phyloP scores from a whole-genome alignment of 2,329 filamentous ascomycete genomes.

The Pseudogymnoascus sp. region DNA sequence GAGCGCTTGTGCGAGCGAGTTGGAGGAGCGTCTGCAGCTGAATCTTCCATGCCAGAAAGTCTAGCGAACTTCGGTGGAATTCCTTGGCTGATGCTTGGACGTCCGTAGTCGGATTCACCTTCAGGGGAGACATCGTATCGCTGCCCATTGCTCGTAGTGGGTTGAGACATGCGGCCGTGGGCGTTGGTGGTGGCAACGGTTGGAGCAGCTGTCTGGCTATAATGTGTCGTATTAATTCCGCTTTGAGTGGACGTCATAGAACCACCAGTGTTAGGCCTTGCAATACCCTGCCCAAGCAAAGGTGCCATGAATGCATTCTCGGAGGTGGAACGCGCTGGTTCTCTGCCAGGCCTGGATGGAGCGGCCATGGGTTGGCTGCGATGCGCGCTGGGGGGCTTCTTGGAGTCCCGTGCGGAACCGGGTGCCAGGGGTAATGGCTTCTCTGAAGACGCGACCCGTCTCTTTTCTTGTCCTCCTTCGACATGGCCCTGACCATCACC shows the following conservation, averaged over 20 bases:
- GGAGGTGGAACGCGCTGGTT: constrained; percentile 47
- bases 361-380: constrained; percentile 38
- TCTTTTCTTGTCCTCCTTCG: constrained; percentile 32
- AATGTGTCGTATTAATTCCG: constrained; percentile 43
- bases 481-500: constrained; percentile 49
- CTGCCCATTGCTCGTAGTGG: constrained; percentile 50
- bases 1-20: constrained; percentile 55
- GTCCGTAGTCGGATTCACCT: constrained; percentile 52
- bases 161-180: constrained; percentile 84
- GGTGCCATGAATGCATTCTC: constrained; percentile 49
- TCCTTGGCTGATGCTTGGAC: constrained; percentile 47
- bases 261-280: constrained; percentile 73
- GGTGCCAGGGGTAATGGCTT: constrained; percentile 54
- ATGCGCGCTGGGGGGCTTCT: constrained; percentile 27
- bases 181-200: constrained; percentile 83
- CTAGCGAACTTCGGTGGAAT: constrained; percentile 54
- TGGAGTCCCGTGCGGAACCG: constrained; percentile 41
- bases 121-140: constrained; percentile 68
- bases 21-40: background rate
- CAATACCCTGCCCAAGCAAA: constrained; percentile 40
- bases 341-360: constrained; percentile 42
- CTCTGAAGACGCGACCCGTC: constrained; percentile 40
- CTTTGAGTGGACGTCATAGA: constrained; percentile 63
- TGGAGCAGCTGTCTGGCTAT: constrained; percentile 82
- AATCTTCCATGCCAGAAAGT: constrained; percentile 50